Evolutionary conservation across 352 stramenopile genomes (phyloP), one percentile per base, ranked within the genome.

Genomic region (Pythium aristosporum): DNA sequence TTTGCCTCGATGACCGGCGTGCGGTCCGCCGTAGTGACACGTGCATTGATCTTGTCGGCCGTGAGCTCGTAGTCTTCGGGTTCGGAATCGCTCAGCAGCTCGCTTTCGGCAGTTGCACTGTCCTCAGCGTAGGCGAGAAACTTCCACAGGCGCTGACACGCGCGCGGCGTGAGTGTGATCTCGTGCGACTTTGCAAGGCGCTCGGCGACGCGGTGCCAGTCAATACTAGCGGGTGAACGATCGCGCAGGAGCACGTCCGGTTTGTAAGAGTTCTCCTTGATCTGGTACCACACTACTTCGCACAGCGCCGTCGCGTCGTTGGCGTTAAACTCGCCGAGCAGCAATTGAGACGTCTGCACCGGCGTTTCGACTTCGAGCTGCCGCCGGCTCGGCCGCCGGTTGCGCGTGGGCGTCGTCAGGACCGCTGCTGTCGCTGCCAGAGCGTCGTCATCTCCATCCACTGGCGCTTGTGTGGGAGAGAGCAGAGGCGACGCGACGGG

Each of bases 111-210:
- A 2, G 7, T 1, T 5, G 21, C 28, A 3, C 62, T 51, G 10
- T 66, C 36, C 30, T 84, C 50, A 0, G 69, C 79, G 54, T 92
- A 92, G n/a, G 83, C 76, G 37, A 92, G 60, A 49, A 85, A 92
- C 67, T 90, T 92, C 83, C 83, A 92, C 21, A 90, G 68, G 18
- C 64, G 12, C 62, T 89, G 83, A 32, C 80, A 89, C 3, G 85
- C 75, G 36, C 56, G 59, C 0, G 78, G 46, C 12, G 53, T 67
- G 41, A 87, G 55, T 20, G 32, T 39, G 9, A 90, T 37, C 0
- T 73, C 69, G 34, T 89, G 76, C 11, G 61, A 74, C 48, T 56
- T 64, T 21, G 69, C 52, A 67, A 92, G 69, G 15, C 63, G 72
- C 49, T 65, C 70, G 6, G 75, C 61, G 7, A 92, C 72, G 9